phyloP scores from a whole-genome alignment of 768 basidiomycete genomes.

The Kwoniella pini region DNA sequence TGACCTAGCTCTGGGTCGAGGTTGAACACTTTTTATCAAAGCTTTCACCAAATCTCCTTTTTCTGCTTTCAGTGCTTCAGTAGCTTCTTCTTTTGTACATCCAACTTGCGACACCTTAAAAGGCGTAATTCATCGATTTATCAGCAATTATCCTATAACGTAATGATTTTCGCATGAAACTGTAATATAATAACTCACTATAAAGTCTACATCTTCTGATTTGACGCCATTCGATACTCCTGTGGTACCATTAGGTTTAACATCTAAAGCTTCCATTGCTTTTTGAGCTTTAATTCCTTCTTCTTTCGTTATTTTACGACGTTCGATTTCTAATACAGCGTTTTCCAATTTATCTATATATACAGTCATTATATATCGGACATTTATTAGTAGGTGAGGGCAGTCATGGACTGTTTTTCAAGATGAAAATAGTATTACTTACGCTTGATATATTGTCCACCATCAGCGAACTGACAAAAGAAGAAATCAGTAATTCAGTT shows the following conservation, averaged over 20 bases:
- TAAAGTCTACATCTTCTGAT: conserved; percentile 41
- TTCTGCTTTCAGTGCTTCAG: conserved; percentile 28
- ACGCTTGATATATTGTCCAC: conserved; percentile 49
- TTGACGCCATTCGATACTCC: conserved; percentile 18
- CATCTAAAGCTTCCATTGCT: conserved; percentile 41
- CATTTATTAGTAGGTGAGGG: conserved; percentile 3
- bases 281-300: conserved; percentile 42
- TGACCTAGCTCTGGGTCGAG: conserved; percentile 35
- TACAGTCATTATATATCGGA: not conserved
- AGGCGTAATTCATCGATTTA: too few relatives aligned
- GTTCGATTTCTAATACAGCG: conserved; percentile 41
- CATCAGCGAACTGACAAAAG: conserved; percentile 40
- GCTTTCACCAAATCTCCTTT: conserved; percentile 48
- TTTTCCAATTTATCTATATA: conserved; percentile 40
- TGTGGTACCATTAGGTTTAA: conserved; percentile 14
- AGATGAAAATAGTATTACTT: conserved; percentile 1
- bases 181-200: conserved; percentile 27
- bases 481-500: conserved; percentile 4
- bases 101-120: conserved; percentile 38
- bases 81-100: conserved; percentile 31
- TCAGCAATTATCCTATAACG: too few relatives aligned
- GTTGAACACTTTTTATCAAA: conserved; percentile 41
- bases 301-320: conserved; percentile 37
- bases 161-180: too few relatives aligned
- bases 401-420: too few relatives aligned